Percentiles rank a stretch among this genome's conserved stretches.
Evolutionary conservation across 1,284 basidiomycete genomes (phyloP).

Genomic region (Mixia osmundae): DNA sequence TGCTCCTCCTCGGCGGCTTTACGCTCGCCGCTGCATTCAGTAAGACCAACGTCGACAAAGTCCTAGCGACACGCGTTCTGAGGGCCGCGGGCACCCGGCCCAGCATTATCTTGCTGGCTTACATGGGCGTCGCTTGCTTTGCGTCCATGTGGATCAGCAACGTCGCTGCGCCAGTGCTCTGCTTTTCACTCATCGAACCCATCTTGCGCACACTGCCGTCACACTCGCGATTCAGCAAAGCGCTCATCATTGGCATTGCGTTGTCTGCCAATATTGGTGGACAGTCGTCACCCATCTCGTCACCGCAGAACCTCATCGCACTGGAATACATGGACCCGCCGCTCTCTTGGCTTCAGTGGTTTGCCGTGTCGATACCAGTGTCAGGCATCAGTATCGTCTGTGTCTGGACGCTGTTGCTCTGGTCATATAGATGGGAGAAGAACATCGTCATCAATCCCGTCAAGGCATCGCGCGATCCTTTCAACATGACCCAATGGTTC

Average conservation of each 20-base stretch:
- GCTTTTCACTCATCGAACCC: constrained; percentile 92
- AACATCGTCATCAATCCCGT: constrained; percentile 60
- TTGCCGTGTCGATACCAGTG: constrained; percentile 77
- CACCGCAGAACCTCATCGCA: constrained; percentile 92
- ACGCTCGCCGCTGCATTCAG: constrained; percentile 89
- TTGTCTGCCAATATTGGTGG: constrained; percentile 84
- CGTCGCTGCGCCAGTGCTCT: constrained; percentile 88
- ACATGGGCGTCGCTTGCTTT: constrained; percentile 94
- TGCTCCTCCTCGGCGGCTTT: constrained; percentile 82
- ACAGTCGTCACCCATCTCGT: constrained; percentile 33
- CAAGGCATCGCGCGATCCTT: constrained; percentile 49
- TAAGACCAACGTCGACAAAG: constrained; percentile 89
- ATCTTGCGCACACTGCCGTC: constrained; percentile 78
- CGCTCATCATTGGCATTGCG: constrained; percentile 84
- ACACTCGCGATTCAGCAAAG: constrained; percentile 65
- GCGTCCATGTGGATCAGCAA: constrained; percentile 99
- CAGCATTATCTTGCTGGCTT: constrained; percentile 62
- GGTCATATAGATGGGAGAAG: constrained; percentile 65
- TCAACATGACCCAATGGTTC: constrained; percentile 72
- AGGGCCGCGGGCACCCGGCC: constrained; percentile 73
- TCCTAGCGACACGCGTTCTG: constrained; percentile 70
- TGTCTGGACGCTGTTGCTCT: constrained; percentile 76
- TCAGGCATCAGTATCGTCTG: constrained; percentile 58
- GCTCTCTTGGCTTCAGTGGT: constrained; percentile 82
- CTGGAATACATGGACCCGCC: constrained; percentile 64